phyloP scores from a whole-genome alignment of 2,329 filamentous ascomycete species.

The Knufia fluminis region DNA sequence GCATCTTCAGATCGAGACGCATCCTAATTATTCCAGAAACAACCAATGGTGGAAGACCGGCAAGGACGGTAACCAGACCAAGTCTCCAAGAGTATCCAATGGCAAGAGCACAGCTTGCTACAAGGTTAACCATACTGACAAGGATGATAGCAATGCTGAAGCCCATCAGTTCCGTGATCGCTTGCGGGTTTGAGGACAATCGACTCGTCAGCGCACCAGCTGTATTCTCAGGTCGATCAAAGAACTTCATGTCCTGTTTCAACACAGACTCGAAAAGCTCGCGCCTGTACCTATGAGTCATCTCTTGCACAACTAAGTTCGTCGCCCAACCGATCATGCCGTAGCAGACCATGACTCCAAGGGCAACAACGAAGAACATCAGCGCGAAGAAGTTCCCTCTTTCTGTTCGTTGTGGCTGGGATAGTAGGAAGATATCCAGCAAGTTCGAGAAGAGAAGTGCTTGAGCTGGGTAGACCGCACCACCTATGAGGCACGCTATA shows the following conservation, averaged over 20 bases:
- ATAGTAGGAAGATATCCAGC: conserved; percentile 55
- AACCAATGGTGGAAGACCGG: conserved; percentile 38
- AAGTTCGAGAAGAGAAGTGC: conserved; percentile 73
- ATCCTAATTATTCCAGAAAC: conserved; percentile 40
- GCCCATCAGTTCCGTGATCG: conserved; percentile 42
- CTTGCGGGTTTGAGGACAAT: conserved; percentile 23
- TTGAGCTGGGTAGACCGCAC: conserved; percentile 59
- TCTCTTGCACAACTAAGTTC: conserved; percentile 15
- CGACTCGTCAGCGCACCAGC: conserved; percentile 25
- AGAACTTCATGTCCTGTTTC: conserved; percentile 27
- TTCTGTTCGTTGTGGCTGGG: conserved; percentile 46
- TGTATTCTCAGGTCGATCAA: conserved; percentile 26
- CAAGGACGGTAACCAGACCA: conserved; percentile 39
- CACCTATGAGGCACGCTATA: conserved; percentile 39
- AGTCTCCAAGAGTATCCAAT: conserved; percentile 42
- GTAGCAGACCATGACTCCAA: conserved; percentile 60
- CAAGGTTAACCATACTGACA: conserved; percentile 38
- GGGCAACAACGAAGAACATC: conserved; percentile 62
- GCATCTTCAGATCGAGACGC: conserved; percentile 39
- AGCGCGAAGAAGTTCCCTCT: conserved; percentile 65
- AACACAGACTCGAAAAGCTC: conserved; percentile 49
- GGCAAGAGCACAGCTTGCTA: conserved; percentile 38
- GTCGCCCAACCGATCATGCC: conserved; percentile 17
- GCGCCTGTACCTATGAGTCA: conserved; percentile 17
- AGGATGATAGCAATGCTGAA: conserved; percentile 42